Evolutionary conservation across 2,329 filamentous ascomycete genomes (phyloP), one percentile per base, ranked within the genome.

Genomic region (Akanthomyces dipterigenus): DNA sequence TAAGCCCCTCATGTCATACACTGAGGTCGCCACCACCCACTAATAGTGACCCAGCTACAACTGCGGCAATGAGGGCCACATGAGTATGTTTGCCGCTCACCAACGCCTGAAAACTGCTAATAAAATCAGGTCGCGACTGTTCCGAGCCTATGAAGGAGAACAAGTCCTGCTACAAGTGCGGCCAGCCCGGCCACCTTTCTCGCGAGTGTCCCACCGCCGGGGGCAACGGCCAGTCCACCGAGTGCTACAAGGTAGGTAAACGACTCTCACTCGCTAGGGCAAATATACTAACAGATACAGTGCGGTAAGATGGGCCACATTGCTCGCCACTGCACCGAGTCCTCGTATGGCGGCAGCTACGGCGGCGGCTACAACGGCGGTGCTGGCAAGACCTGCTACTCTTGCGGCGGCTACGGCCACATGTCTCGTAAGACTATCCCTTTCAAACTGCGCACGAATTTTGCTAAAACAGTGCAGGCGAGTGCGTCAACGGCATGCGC

Each of bases 401-500:
- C 92, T 49, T 98, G 95, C 80, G 95, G 95, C 70, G 95, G 95
- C 67, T 93, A 91, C 74, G 93, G 93, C 72, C 95, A 99, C 82
- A 93, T 96, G 89, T 93, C 90, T 74, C 89, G 93, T 83, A 74
- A 72, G 83, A 16, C n/a, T 28, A 9, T 26, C 16, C 16, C n/a
- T 6, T 31, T 7, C 20, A 14, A 36, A 36, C 5, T 48, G 3
- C 14, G 18, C 42, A 5, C 12, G 18, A 2, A 28, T 16, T 22
- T 28, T 7, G 28, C 69, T 71, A 66, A 71, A 53, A 55, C 55
- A 54, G n/a, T 55, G 22, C 62, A 86, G 84, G 85, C 69, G 95
- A 98, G 80, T 99, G 95, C 80, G 96, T 93, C 70, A 96, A 98
- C 77, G 95, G 95, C 72, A 93, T 96, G 83, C 98, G 98, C 84